Evolutionary conservation across 192 early-diverging fungal species (phyloP), one percentile per base, ranked within the genome.

Genomic region (Coemansia javaensis): DNA sequence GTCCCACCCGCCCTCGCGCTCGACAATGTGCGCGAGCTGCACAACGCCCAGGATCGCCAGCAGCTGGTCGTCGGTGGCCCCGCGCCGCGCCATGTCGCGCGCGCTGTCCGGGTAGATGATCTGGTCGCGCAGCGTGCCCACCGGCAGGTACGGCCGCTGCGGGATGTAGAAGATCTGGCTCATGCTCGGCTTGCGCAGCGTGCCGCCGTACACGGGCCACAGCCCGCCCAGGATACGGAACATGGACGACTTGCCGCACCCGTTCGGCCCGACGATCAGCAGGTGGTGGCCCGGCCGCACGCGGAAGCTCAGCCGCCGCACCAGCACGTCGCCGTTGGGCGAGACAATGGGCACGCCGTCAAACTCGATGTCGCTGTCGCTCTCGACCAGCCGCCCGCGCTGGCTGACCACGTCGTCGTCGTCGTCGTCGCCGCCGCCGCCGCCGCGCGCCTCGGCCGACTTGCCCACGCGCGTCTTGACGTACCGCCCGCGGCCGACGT

Each of bases 81-180:
- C 79, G 16, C 79, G 78, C 17, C 63, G 65, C 18, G 66, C 49
- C 89, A 94, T 93, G 16, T 97, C 89, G 25, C 79, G 77, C 11
- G 79, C 64, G 22, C 85, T 88, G 63, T 96, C 84, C 12, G 97
- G 97, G 67, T 99, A 99, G 45, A 98, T 96, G 50, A 99, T 82
- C 79, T 97, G 93, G 70, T 97, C 94, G 30, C 97, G 86, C 39
- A 99, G 73, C 1, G 91, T 94, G 33, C 97, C 93, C 22, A 93
- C 63, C 30, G 91, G 85, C 23, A 99, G 76, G 53, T 99, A 99
- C n/a, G 97, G 97, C 28, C 93, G 84, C 66, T 99, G 97, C 21
- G 97, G 94, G 48, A 99, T 91, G 73, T 99, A 99, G 47, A 99
- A 94, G 50, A 99, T 92, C 64, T 90, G 85, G 54, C 83, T 82